Evolutionary conservation across 1,284 basidiomycete species (phyloP), one percentile per base, ranked within the genome.

Genomic region (Irpex lacteus): DNA sequence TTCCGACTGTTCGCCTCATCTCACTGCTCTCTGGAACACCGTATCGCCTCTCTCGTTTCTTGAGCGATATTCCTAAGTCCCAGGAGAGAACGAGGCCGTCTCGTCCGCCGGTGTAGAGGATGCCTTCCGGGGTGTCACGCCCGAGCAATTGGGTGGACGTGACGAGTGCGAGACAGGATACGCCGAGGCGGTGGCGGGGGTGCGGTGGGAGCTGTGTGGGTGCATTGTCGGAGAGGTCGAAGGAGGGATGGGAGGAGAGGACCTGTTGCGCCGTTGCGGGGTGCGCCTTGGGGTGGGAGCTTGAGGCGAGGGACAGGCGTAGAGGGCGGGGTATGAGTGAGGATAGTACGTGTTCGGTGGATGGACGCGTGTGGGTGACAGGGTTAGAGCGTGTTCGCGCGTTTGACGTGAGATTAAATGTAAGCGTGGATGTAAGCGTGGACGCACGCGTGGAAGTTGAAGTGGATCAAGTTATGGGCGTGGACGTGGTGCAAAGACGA

Each of bases 11-110:
- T n/a, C n/a, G n/a, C n/a, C n/a, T n/a, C n/a, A n/a, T n/a, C n/a
- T n/a, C n/a, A n/a, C n/a, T n/a, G n/a, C n/a, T n/a, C n/a, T n/a
- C n/a, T n/a, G n/a, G n/a, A n/a, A n/a, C n/a, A n/a, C n/a, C n/a
- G n/a, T n/a, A n/a, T n/a, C n/a, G n/a, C n/a, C n/a, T n/a, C n/a
- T n/a, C n/a, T n/a, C n/a, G n/a, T 26, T 74, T 73, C 65, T 78
- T 77, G 81, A 90, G 88, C 1, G 87, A 81, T 9, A 98, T 78
- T 5, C 84, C 87, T 11, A 98, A 81, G 73, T 99, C 95, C 95
- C 96, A 98, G 2, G 91, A 87, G 53, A 95, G 91, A 44, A 98
- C 83, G 40, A 97, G 83, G 0, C 98, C 97, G 78, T 99, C 97
- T 60, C 32, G 32, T 32, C 32, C n/a, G n/a, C n/a, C n/a, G n/a